Conservation (phyloP, 176 grass and related monocot species). For the Oryza punctata region DNA sequence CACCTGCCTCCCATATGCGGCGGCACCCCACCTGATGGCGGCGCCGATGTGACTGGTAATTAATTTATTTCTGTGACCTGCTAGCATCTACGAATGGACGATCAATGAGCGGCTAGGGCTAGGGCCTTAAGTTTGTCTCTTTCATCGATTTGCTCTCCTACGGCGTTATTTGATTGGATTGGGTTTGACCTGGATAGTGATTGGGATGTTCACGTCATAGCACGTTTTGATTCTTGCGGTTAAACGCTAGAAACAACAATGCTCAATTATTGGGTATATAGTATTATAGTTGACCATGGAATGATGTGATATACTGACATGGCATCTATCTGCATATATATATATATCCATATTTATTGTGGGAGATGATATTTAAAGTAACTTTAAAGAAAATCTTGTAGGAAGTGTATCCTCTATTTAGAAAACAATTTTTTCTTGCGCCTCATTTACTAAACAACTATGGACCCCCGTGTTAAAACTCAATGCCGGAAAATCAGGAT, state of each 20-base stretch:
- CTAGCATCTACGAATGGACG: neutral
- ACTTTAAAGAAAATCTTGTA: neutral
- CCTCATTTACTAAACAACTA: neutral
- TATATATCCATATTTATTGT: neutral
- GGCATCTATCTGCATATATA: neutral
- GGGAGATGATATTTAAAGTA: neutral
- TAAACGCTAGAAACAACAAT: neutral
- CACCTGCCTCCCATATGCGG: neutral
- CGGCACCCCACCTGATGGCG: neutral
- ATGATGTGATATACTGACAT: slow-evolving; percentile 16
- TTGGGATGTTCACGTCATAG: neutral
- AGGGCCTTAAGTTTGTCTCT: neutral
- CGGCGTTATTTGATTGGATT: neutral
- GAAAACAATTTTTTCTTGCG: neutral
- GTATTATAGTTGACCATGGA: neutral
- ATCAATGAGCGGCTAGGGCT: neutral
- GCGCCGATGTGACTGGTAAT: slow-evolving; percentile 15
- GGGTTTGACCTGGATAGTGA: neutral
- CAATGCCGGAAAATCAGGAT: neutral
- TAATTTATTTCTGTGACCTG: neutral
- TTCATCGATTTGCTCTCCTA: neutral
- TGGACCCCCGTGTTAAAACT: neutral
- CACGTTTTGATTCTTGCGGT: neutral
- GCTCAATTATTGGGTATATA: slow-evolving; percentile 23
- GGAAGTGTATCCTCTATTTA: neutral